Conservation (phyloP, 1,284 basidiomycete genomes). For the Sphagnurus paluster region DNA sequence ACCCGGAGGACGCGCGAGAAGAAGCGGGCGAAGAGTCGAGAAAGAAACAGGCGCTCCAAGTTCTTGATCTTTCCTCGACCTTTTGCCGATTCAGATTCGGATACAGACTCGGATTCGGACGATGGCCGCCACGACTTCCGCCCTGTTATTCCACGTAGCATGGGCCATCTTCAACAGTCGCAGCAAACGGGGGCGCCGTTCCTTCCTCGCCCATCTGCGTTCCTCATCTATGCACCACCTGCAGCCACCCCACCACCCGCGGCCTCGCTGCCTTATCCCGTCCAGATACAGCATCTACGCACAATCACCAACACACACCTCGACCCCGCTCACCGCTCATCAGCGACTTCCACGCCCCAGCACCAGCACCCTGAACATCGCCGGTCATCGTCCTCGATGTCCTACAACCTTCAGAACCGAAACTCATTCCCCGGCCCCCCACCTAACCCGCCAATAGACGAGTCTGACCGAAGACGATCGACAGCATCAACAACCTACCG, state of each 20-base stretch:
- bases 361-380: no score
- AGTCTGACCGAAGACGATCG: neutral
- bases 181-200: neutral
- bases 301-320: no score
- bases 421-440: no score
- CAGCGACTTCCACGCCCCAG: no score
- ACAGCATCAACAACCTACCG: neutral
- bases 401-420: no score
- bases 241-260: neutral
- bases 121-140: neutral
- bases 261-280: neutral
- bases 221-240: neutral
- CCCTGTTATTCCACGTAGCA: neutral
- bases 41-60: constrained; percentile 3
- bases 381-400: neutral
- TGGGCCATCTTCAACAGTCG: neutral
- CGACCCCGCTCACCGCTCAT: no score
- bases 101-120: constrained; percentile 1
- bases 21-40: neutral
- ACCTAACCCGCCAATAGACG: no score
- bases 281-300: neutral
- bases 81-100: neutral
- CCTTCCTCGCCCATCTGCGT: constrained; percentile 3
- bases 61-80: neutral
- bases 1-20: neutral